Percentiles rank a stretch among this genome's conserved stretches.
Conservation (phyloP, 805 yeast genomes). For the Hanseniaspora singularis region DNA sequence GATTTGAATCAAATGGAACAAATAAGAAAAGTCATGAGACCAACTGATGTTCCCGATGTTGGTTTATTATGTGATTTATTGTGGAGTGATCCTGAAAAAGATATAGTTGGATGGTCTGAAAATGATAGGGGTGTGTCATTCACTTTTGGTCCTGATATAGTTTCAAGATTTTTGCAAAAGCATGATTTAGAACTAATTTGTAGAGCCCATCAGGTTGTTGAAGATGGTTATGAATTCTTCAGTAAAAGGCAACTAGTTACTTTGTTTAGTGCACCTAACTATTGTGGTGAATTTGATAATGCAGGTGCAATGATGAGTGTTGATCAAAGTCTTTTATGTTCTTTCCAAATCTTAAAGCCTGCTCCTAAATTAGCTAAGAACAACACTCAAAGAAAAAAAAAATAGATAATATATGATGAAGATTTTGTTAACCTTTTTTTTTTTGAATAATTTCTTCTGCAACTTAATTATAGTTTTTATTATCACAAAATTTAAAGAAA, state of each 20-base stretch:
- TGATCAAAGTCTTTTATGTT: slow-evolving; percentile 53
- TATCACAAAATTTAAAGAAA: too few species aligned
- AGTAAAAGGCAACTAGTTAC: slow-evolving; percentile 64
- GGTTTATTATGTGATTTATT: slow-evolving; percentile 66
- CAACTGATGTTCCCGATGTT: slow-evolving; percentile 72
- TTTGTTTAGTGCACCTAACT: slow-evolving; percentile 71
- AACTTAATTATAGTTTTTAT: too few species aligned
- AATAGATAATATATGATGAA: too few species aligned
- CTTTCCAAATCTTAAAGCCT: slow-evolving; percentile 86
- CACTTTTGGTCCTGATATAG: slow-evolving; percentile 59
- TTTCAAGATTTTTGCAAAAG: slow-evolving; percentile 48
- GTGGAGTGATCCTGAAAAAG: slow-evolving; percentile 71
- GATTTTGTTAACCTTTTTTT: too few species aligned
- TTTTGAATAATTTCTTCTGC: too few species aligned
- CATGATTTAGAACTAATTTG: slow-evolving; percentile 66
- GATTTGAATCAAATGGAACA: slow-evolving; percentile 48
- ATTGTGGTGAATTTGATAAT: slow-evolving; percentile 69
- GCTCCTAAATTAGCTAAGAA: slow-evolving; percentile 61
- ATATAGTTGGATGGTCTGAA: slow-evolving; percentile 49
- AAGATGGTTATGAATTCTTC: slow-evolving; percentile 77
- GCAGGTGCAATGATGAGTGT: slow-evolving; percentile 75
- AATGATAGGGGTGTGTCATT: slow-evolving; percentile 77
- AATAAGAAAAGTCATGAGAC: slow-evolving; percentile 56
- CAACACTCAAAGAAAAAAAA: slow-evolving; percentile 30
- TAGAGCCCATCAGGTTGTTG: slow-evolving; percentile 83